A percentile compares a stretch with the other conserved stretches of the same genome.
phyloP scores from a whole-genome alignment of 306 rosid genomes.

The Benincasa hispida region DNA sequence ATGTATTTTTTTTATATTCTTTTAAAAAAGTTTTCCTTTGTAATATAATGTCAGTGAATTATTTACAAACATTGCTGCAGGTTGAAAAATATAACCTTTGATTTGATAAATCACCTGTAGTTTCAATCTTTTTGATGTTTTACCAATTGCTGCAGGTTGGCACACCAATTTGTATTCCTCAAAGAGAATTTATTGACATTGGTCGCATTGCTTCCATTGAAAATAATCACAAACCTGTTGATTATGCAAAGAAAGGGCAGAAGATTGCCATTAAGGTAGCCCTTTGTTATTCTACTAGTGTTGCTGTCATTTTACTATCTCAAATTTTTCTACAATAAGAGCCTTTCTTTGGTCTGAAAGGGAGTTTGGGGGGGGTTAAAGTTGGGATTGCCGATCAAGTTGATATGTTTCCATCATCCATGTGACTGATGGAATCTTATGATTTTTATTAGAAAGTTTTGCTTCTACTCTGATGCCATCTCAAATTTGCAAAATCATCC shows the following conservation, averaged over 20 bases:
- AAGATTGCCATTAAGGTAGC: conserved; percentile 84
- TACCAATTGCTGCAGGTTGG: conserved; percentile 52
- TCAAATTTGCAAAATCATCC: not conserved
- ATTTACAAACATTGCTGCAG: not conserved
- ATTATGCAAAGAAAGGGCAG: conserved; percentile 80
- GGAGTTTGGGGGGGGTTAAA: not conserved
- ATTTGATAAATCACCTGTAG: not conserved
- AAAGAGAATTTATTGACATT: conserved; percentile 67
- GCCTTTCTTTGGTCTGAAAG: not conserved
- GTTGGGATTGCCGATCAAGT: not conserved
- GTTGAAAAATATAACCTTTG: not conserved
- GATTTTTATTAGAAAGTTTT: not conserved
- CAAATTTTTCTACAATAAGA: not conserved
- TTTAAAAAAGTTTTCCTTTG: not conserved
- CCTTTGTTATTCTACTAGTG: not conserved
- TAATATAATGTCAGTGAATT: not conserved
- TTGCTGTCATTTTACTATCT: not conserved
- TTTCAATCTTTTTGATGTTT: conserved; percentile 14
- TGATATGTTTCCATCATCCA: not conserved
- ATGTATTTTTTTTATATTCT: not conserved
- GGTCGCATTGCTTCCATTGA: conserved; percentile 84
- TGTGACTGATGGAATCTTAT: not conserved
- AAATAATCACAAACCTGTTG: conserved; percentile 84
- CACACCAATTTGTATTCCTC: conserved; percentile 87
- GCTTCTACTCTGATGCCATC: not conserved